Evolutionary conservation across 2,329 filamentous ascomycete species (phyloP), one percentile per base, ranked within the genome.

Genomic region (Boeremia lycopersici): DNA sequence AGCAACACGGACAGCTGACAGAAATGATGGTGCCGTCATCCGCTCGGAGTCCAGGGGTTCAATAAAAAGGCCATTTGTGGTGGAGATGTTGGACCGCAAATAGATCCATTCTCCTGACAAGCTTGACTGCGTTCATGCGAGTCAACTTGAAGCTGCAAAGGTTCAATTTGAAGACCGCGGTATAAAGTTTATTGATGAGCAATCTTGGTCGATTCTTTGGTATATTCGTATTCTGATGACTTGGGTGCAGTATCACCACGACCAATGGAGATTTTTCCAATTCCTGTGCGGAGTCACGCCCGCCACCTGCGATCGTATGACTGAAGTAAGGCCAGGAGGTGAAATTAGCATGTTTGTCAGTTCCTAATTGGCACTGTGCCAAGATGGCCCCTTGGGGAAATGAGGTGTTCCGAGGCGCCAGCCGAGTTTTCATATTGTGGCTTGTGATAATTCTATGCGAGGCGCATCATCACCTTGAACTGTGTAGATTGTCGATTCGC

Each of bases 361-460:
- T 35, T 30, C 41, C 38, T 42, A 30, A 34, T 49, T 49, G 25
- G 30, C 33, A 19, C 30, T 40, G 10, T 31, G 52, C 41, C 52
- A 50, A 55, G 52, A 17, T 19, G 33, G 26, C 36, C 36, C 19
- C 41, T 19, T 43, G 35, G 52, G 34, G 34, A 25, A 28, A 39
- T 40, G 45, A 25, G 40, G 12, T 8, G 17, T 36, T 39, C 34
- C 30, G 46, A 55, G 17, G 33, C 45, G 29, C 4, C 34, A 48
- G 28, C 23, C 34, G 35, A 10, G 38, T 36, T 25, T 40, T 38
- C 33, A 40, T 44, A 19, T 46, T 45, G 40, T 46, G 45, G 46
- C 45, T 54, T 35, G 12, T 10, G 17, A 15, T 5, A 26, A 7
- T 17, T 10, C 13, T 25, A 34, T 36, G 11, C 17, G 17, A 35